A percentile compares a stretch with the other conserved stretches of the same genome.
phyloP scores from a whole-genome alignment of 306 rosid species.

The Crataegus laevigata region DNA sequence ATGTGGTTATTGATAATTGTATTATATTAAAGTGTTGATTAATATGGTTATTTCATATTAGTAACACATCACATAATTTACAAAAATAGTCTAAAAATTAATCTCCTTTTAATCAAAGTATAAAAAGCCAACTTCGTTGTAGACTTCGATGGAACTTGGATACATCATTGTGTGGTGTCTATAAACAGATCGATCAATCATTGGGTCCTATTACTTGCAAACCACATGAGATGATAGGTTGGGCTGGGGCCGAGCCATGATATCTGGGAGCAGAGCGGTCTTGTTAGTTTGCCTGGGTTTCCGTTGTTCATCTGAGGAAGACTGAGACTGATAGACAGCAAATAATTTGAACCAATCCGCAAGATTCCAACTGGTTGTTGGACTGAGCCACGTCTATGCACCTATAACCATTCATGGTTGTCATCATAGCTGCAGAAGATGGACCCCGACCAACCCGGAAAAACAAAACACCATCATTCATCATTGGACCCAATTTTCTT shows the following conservation, averaged over 20 bases:
- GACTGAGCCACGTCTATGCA: constrained; percentile 13
- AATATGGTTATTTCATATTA: too few species aligned
- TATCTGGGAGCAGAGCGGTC: neutral
- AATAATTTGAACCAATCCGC: neutral
- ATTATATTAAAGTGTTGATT: too few species aligned
- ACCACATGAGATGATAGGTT: constrained; percentile 10
- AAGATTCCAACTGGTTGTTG: neutral
- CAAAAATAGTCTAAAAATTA: too few species aligned
- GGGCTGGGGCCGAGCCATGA: neutral
- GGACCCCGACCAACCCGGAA: constrained; percentile 4
- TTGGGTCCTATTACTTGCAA: neutral
- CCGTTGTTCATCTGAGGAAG: neutral
- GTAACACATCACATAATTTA: too few species aligned
- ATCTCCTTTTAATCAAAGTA: too few species aligned
- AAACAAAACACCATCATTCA: neutral
- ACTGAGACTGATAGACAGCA: neutral
- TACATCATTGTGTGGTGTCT: too few species aligned
- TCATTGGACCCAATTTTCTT: neutral
- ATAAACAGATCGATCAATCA: neutral
- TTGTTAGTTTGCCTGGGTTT: neutral
- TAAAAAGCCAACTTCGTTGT: too few species aligned
- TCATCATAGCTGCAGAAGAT: neutral
- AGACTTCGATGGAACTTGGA: too few species aligned
- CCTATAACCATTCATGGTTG: constrained; percentile 15
- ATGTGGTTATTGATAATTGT: too few species aligned